Evolutionary conservation across 331 rosid species (phyloP).

Genomic region (Rosa hybrid): DNA sequence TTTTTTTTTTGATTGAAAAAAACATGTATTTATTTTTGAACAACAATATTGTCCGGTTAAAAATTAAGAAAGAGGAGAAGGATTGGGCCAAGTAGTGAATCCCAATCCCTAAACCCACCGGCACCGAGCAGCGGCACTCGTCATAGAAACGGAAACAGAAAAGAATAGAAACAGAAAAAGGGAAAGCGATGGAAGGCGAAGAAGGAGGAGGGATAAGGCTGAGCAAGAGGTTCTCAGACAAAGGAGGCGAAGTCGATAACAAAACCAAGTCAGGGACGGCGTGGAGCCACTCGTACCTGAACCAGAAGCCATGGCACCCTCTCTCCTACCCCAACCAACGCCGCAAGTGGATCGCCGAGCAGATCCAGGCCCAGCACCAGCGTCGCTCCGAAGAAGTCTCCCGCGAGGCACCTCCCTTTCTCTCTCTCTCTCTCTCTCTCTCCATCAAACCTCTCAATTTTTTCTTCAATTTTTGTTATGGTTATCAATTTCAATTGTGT

Average conservation of each 20-base stretch:
- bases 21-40: too few relatives aligned
- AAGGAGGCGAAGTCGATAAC: conserved; percentile 77
- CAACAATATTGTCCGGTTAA: too few relatives aligned
- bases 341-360: conserved; percentile 99
- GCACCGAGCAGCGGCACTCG: background rate
- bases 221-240: conserved; percentile 64
- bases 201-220: conserved; percentile 69
- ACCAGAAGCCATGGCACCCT: conserved; percentile 99
- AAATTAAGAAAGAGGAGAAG: background rate
- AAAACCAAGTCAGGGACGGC: conserved; percentile 89
- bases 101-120: background rate
- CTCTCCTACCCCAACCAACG: conserved; percentile 98
- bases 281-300: conserved; percentile 91
- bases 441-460: background rate
- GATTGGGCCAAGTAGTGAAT: background rate
- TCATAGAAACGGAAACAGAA: background rate
- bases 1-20: too few relatives aligned
- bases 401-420: conserved; percentile 53
- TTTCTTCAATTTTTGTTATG: background rate
- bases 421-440: background rate
- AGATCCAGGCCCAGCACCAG: conserved; percentile 61
- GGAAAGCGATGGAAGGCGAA: conserved; percentile 70
- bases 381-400: conserved; percentile 82
- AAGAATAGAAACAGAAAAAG: background rate
- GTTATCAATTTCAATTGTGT: background rate